These are phyloP conservation scores for Aureobasidium mangrovei DNA, from an alignment of 2,329 filamentous ascomycete species.

Conservation along the genomic window DNA sequence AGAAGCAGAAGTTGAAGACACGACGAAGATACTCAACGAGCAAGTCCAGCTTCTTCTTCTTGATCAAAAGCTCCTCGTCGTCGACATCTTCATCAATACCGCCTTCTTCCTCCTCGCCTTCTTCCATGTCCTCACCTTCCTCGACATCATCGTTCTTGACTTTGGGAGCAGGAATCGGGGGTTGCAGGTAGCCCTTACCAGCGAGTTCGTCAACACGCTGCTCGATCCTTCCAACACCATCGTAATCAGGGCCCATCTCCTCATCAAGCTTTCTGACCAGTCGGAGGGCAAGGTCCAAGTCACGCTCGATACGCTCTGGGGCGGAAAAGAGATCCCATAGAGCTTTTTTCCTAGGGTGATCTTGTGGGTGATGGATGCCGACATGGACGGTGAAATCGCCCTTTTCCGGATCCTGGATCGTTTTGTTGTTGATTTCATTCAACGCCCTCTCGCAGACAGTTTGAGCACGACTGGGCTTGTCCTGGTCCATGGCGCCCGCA, in stretches of 20 bases:
- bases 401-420: slow-evolving; percentile 84
- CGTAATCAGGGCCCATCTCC: slow-evolving; percentile 68
- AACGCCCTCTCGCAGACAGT: slow-evolving; percentile 60
- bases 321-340: slow-evolving; percentile 95
- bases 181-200: slow-evolving; percentile 66
- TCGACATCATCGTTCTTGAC: slow-evolving; percentile 54
- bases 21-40: slow-evolving; percentile 93
- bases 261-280: slow-evolving; percentile 77
- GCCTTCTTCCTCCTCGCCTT: slow-evolving; percentile 62
- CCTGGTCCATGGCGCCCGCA: slow-evolving; percentile 17
- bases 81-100: slow-evolving; percentile 71
- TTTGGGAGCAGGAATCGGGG: slow-evolving; percentile 46
- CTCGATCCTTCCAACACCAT: slow-evolving; percentile 72
- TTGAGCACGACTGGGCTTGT: slow-evolving; percentile 23
- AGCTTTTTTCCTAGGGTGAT: slow-evolving; percentile 82
- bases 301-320: slow-evolving; percentile 85
- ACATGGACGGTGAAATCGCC: slow-evolving; percentile 98
- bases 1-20: slow-evolving; percentile 99
- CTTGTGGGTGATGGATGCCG: slow-evolving; percentile 84
- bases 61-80: slow-evolving; percentile 77
- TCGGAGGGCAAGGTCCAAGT: slow-evolving; percentile 72
- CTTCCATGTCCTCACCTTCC: slow-evolving; percentile 61
- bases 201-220: slow-evolving; percentile 76
- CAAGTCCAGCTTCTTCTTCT: slow-evolving; percentile 95
- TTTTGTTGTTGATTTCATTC: slow-evolving; percentile 94